Evolutionary conservation across 495 filamentous ascomycete species (phyloP), one percentile per base, ranked within the genome.

Genomic region (Aspergillus biplanus): DNA sequence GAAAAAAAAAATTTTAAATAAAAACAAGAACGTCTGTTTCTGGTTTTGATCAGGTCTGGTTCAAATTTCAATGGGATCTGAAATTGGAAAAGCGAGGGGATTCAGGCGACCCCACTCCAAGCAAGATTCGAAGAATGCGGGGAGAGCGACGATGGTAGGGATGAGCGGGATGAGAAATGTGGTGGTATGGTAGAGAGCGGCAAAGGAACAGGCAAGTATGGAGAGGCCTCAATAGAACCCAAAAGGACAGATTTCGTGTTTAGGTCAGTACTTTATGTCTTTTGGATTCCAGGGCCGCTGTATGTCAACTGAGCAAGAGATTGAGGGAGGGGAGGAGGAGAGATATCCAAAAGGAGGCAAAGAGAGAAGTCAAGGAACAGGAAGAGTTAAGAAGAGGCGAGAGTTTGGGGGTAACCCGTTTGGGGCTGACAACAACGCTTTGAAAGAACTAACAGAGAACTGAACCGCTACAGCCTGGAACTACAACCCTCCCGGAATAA

Each of bases 71-170:
- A 49, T n/a, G 49, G 52, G 7, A 55, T 12, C 12, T 9, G 7
- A 42, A 50, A 33, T 8, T 33, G 7, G n/a, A 13, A 53, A n/a
- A 50, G 4, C 33, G 7, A 56, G 31, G 6, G 39, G 34, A 35
- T 11, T n/a, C 12, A 64, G 21, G 55, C 60, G 63, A 27, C 21
- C 67, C 69, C 69, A 64, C 69, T 62, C 67, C 49, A 61, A 44
- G 65, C 37, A 49, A 50, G 35, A 58, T 47, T 52, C 42, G 44
- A 61, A 64, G 61, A 67, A 71, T 68, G 65, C 63, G 67, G 67
- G 62, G 69, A 64, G 63, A 56, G 44, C 54, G 55, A 61, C 59
- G 57, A 42, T 42, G 63, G 47, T 33, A 56, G 27, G 37, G 48
- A 39, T 39, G 60, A 27, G 21, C 21, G 18, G 18, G 59, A 55